Conservation (phyloP, 768 basidiomycete genomes). For the Suillus variegatus region DNA sequence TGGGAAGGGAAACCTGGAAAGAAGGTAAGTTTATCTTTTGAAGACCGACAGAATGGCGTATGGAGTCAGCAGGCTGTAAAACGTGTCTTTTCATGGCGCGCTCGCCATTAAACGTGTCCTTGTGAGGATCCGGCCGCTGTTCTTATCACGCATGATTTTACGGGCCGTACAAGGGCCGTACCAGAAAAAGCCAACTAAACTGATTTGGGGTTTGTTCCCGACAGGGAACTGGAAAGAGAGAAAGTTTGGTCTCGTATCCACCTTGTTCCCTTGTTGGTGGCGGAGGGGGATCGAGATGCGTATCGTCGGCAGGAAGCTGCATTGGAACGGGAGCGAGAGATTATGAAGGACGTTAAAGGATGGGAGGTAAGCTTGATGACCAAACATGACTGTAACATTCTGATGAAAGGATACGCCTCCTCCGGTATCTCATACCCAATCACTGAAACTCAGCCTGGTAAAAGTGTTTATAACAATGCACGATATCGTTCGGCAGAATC, state of each 20-base stretch:
- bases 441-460: slow-evolving; percentile 60
- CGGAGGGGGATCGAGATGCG: slow-evolving; percentile 90
- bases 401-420: slow-evolving; percentile 22
- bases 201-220: slow-evolving; percentile 45
- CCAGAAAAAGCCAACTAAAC: slow-evolving; percentile 40
- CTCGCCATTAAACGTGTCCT: slow-evolving; percentile 71
- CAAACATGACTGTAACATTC: slow-evolving; percentile 23
- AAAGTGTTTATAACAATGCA: slow-evolving; percentile 82
- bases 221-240: slow-evolving; percentile 91
- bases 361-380: slow-evolving; percentile 79
- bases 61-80: slow-evolving; percentile 61
- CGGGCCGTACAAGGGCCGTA: slow-evolving; percentile 47
- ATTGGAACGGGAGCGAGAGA: slow-evolving; percentile 75
- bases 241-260: slow-evolving; percentile 95
- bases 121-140: slow-evolving; percentile 43
- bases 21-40: slow-evolving; percentile 65
- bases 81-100: slow-evolving; percentile 61
- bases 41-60: slow-evolving; percentile 19
- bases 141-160: slow-evolving; percentile 44
- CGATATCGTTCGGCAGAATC: slow-evolving; percentile 62
- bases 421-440: slow-evolving; percentile 20
- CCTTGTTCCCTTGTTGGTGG: slow-evolving; percentile 87
- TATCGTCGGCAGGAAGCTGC: slow-evolving; percentile 83
- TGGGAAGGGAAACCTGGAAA: slow-evolving; percentile 89
- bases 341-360: slow-evolving; percentile 92